phyloP scores from a whole-genome alignment of 768 basidiomycete genomes.

The Boletus eberwhitei region DNA sequence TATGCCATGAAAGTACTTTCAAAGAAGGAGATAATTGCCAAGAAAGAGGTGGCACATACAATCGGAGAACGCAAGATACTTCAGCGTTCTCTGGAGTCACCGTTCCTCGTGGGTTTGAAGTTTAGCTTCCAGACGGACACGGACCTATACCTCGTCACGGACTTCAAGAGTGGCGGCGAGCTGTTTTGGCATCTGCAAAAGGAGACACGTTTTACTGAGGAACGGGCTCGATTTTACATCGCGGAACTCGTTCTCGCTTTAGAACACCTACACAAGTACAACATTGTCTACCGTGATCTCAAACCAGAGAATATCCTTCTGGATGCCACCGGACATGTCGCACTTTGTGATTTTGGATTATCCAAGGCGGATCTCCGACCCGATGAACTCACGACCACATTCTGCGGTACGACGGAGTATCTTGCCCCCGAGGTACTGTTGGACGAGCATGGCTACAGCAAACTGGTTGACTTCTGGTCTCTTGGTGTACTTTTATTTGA shows the following conservation, averaged over 20 bases:
- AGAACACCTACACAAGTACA: conserved; percentile 96
- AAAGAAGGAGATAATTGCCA: conserved; percentile 98
- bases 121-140: conserved; percentile 97
- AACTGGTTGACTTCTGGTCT: conserved; percentile 98
- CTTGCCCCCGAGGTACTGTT: conserved; percentile 98
- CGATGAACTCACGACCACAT: conserved; percentile 97
- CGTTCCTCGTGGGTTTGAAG: conserved; percentile 97
- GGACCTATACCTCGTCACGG: conserved; percentile 94
- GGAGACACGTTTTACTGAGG: conserved; percentile 91
- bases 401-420: conserved; percentile 98
- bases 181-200: conserved; percentile 98
- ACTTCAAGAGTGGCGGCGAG: conserved; percentile 98
- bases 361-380: conserved; percentile 93
- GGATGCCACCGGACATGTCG: conserved; percentile 97
- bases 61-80: conserved; percentile 99
- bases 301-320: conserved; percentile 99
- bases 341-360: conserved; percentile 96
- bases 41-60: conserved; percentile 99
- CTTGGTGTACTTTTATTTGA: conserved; percentile 95
- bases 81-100: conserved; percentile 87
- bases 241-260: conserved; percentile 93
- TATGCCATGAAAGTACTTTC: conserved; percentile 99
- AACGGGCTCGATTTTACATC: conserved; percentile 93
- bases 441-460: conserved; percentile 97
- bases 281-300: conserved; percentile 93